Evolutionary conservation across 371 early-diverging fungal genomes (phyloP).

Genomic region (Amoeboaphelidium protococcarum): DNA sequence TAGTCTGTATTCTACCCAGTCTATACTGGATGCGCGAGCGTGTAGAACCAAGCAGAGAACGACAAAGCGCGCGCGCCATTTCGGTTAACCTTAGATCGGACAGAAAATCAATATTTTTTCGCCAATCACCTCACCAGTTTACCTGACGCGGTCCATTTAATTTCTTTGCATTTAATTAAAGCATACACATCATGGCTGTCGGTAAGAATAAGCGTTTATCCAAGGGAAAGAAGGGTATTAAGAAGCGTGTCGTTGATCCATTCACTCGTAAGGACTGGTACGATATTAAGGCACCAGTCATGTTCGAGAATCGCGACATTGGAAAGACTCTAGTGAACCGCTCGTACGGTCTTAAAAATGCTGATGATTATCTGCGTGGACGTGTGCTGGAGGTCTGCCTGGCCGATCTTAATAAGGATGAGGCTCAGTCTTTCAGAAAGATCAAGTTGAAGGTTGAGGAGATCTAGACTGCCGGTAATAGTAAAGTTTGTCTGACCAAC

Average conservation of each 20-base stretch:
- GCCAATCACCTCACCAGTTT: neutral
- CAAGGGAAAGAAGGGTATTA: conserved; percentile 89
- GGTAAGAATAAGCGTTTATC: conserved; percentile 25
- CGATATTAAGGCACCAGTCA: conserved; percentile 90
- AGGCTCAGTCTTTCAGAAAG: conserved; percentile 90
- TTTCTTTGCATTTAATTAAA: neutral
- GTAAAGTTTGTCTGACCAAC: conserved; percentile 96
- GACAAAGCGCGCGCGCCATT: neutral
- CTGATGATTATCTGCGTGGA: conserved; percentile 84
- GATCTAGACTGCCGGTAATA: too few relatives aligned
- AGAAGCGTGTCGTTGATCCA: conserved; percentile 88
- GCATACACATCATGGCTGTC: neutral
- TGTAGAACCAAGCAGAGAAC: neutral
- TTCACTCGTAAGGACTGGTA: conserved; percentile 99
- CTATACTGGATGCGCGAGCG: neutral
- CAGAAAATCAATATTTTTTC: neutral
- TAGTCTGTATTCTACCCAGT: neutral
- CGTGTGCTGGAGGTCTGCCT: conserved; percentile 96
- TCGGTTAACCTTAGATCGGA: conserved; percentile 1
- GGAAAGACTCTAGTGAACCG: conserved; percentile 99
- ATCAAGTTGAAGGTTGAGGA: conserved; percentile 93
- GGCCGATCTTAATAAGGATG: conserved; percentile 91
- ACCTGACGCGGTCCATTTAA: neutral
- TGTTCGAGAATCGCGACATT: conserved; percentile 73
- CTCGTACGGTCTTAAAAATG: conserved; percentile 92